Evolutionary conservation across 441 rosid genomes (phyloP).

Genomic region (Eugenia klotzschiana): DNA sequence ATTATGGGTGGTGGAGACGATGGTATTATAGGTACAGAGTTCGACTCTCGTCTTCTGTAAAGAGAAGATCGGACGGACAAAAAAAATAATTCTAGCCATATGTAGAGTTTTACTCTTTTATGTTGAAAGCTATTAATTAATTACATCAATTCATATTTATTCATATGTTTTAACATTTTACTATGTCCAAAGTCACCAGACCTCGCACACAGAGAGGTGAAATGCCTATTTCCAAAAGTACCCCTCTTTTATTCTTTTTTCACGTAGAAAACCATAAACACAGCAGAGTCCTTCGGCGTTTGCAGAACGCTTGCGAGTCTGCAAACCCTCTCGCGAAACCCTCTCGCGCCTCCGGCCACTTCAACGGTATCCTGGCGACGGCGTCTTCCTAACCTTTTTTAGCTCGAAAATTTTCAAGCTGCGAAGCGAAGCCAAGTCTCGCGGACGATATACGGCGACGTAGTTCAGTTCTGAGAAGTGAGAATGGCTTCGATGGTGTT

Average conservation of each 20-base stretch:
- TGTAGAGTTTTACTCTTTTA: not conserved
- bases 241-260: not conserved
- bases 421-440: not conserved
- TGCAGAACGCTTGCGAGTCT: not conserved
- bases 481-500: slow-evolving; percentile 40
- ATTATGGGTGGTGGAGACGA: no score
- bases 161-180: not conserved
- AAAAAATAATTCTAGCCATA: not conserved
- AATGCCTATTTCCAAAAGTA: not conserved
- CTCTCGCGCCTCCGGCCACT: not conserved
- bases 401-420: not conserved
- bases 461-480: not conserved
- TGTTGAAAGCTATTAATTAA: not conserved
- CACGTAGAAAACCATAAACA: not conserved
- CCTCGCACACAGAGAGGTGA: no score
- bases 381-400: not conserved
- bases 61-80: no score
- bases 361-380: not conserved
- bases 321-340: not conserved
- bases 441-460: not conserved
- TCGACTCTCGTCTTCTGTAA: no score
- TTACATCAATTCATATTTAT: not conserved
- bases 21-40: no score
- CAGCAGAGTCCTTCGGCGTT: not conserved
- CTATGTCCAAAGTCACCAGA: not conserved